Base-by-base conservation (phyloP, 768 basidiomycete species). In the Termitomyces sp. region DNA sequence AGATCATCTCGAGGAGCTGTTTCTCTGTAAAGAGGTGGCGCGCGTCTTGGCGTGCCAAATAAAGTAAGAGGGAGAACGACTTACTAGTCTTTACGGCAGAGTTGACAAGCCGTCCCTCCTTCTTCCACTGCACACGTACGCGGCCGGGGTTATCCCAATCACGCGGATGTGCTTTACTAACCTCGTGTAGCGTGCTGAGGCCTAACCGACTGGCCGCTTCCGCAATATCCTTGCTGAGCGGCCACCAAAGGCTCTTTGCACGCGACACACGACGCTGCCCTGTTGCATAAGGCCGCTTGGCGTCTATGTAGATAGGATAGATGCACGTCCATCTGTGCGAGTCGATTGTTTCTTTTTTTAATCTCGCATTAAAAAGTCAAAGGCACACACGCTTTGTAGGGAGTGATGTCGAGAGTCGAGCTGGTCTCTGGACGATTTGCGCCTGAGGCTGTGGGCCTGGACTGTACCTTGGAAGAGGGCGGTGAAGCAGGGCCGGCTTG, bases 71-170 rank as follows among this genome's bases (percentile, higher is more conserved):
- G 15, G 30, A 54, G 20, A n/a, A 33, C 11, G 30, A 80, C 87
- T 65, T 69, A 93, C 91, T 93, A 34, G 86, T 88, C 75, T 82
- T 86, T 67, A 93, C 86, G n/a, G 70, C 67, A 3, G 81, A 76
- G 66, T 92, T 88, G 59, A 89, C 73, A 9, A 88, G 77, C 52
- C 72, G 70, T 2, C 81, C 91, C 59, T 92, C 88, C 70, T 88
- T 88, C 81, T 91, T 93, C 89, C 89, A 93, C 68, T 91, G 91
- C 24, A 98, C 91, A 63, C 93, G 85, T 59, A 99, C 93, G 27
- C 96, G 83, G 9, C 96, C 96, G 0, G 96, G 96, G 70, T 99
- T 99, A 68, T 91, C 95, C 96, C 96, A 99, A 72, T 99, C 96
- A 54, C 92, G 83, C 12, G 96, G 96, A 67, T 99, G 96, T 30